phyloP scores from a whole-genome alignment of 805 yeast genomes.

The Cyberlindnera samutprakarnensis region DNA sequence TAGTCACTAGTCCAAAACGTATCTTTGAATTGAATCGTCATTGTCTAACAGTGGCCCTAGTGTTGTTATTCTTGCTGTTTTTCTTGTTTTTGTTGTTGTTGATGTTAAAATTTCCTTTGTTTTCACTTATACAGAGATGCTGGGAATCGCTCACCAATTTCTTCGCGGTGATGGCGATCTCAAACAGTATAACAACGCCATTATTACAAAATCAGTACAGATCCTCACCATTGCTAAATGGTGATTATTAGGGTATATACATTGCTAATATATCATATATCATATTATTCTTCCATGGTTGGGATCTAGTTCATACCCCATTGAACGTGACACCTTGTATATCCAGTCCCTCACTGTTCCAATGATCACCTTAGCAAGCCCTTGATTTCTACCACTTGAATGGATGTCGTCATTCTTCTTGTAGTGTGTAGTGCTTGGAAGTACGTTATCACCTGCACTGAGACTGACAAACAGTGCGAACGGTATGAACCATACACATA shows the following conservation, averaged over 20 bases:
- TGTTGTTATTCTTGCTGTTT: neutral
- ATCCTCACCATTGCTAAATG: no score
- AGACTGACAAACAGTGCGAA: constrained; percentile 85
- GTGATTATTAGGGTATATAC: constrained; percentile 1
- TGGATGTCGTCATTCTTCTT: constrained; percentile 22
- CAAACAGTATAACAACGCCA: no score
- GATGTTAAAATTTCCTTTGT: neutral
- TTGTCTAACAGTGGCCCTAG: no score
- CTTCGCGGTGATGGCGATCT: no score
- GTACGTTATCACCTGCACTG: constrained; percentile 83
- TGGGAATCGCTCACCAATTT: no score
- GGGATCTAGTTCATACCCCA: constrained; percentile 61
- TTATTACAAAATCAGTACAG: no score
- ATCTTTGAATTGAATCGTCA: constrained; percentile 11
- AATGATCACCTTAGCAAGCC: constrained; percentile 62
- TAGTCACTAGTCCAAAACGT: constrained; percentile 27
- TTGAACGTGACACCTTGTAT: constrained; percentile 38
- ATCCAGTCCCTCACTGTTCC: constrained; percentile 41
- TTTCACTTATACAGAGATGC: neutral
- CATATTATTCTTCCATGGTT: constrained; percentile 42
- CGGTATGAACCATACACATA: constrained; percentile 91
- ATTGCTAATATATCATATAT: neutral
- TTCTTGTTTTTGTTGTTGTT: no score
- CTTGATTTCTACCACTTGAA: constrained; percentile 38
- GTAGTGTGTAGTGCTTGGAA: constrained; percentile 45